Evolutionary conservation across 163 green algal genomes (phyloP), one percentile per base, ranked within the genome.

Genomic region (Chlorella variabilis): DNA sequence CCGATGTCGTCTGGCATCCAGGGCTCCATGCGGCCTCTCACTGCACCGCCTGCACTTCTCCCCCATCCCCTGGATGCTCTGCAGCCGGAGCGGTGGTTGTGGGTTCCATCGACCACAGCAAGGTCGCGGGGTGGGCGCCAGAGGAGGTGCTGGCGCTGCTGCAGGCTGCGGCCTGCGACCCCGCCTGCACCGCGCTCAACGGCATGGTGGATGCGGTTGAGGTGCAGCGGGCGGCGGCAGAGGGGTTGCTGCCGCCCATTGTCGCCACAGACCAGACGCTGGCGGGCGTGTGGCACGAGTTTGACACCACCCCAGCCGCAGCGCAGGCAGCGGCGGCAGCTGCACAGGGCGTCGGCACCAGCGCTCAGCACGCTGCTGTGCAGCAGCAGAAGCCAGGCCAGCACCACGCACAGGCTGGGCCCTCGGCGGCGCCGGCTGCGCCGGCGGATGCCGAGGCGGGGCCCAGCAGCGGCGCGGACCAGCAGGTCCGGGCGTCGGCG

Each of bases 231-330:
- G 59, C 62, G 25, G 33, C 59, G 9, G 71, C 56, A 2, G 42
- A 41, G 0, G 80, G 80, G 17, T n/a, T 38, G 29, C 65, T 85
- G 71, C 80, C 80, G 13, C 78, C 78, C 78, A 84, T 84, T 20
- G 41, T 73, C 23, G 27, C n/a, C 21, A 74, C 69, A 0, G 69
- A 78, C n/a, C 20, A 78, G 25, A 84, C 56, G 3, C 33, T 79
- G 68, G 78, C 78, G 13, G 78, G 78, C 4, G 41, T 74, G n/a
- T 84, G 68, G 78, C 68, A 78, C 33, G 68, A 84, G 56, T 84
- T 84, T 74, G 78, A 79, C 31, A 62, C 77, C 27, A 70, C 38
- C 38, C 49, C 41, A 5, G 54, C 45, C 27, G 62, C 76, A 21
- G 62, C 76, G 9, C 36, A 1, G 65, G 68, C 65, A 48, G 63